Evolutionary conservation across 2,329 filamentous ascomycete species (phyloP).

Genomic region (Dothiorella sarmentorum): DNA sequence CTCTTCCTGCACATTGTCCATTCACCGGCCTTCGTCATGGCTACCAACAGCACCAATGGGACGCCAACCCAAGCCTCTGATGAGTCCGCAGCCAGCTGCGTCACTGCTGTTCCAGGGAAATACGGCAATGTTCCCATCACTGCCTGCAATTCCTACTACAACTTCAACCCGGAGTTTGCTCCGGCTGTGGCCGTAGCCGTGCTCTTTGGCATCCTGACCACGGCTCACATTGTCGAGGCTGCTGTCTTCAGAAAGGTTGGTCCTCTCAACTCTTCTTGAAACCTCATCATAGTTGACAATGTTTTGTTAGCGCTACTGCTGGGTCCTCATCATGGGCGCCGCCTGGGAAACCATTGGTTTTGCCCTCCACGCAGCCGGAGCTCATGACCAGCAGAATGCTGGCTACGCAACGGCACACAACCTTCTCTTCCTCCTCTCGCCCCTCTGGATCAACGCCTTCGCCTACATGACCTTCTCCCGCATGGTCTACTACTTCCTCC

Average conservation of each 20-base stretch:
- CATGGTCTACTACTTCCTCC: conserved; percentile 40
- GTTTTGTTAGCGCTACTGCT: conserved; percentile 34
- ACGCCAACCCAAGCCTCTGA: conserved; percentile 10
- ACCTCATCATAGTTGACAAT: background rate
- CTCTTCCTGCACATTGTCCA: too few relatives aligned
- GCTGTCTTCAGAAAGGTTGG: conserved; percentile 22
- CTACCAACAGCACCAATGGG: conserved; percentile 15
- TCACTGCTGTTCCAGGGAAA: conserved; percentile 25
- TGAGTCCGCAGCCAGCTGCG: conserved; percentile 20
- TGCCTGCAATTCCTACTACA: conserved; percentile 30
- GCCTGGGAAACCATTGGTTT: conserved; percentile 45
- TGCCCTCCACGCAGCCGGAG: conserved; percentile 39
- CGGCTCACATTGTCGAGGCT: conserved; percentile 25
- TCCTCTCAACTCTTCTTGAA: background rate
- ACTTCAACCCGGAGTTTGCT: conserved; percentile 26
- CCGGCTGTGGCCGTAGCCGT: conserved; percentile 26
- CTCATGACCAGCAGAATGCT: conserved; percentile 38
- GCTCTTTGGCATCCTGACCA: conserved; percentile 27
- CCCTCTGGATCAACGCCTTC: conserved; percentile 47
- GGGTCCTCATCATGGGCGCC: conserved; percentile 45
- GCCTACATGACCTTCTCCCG: conserved; percentile 41
- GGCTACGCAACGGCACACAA: conserved; percentile 33
- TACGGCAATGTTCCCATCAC: conserved; percentile 27
- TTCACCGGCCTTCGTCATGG: too few relatives aligned
- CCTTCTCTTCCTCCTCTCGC: conserved; percentile 45